A percentile compares a stretch with the other conserved stretches of the same genome.
phyloP scores from a whole-genome alignment of 2,329 filamentous ascomycete species.

The Sclerotinia sclerotiorum region DNA sequence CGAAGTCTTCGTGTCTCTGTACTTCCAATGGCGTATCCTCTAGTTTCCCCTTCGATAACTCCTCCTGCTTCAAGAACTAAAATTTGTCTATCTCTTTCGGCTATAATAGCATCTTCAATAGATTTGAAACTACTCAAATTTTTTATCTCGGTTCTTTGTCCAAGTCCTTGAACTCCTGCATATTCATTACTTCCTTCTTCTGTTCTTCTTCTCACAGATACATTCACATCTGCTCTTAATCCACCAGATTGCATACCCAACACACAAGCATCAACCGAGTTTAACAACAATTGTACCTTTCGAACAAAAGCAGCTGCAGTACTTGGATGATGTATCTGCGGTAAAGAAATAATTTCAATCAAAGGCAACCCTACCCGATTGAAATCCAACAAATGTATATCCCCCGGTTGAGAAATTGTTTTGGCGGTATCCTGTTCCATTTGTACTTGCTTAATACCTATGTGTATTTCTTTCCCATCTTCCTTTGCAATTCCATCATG shows the following conservation, averaged over 20 bases:
- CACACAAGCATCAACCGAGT: conserved; percentile 79
- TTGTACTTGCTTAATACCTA: conserved; percentile 92
- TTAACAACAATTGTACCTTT: conserved; percentile 81
- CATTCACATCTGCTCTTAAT: conserved; percentile 90
- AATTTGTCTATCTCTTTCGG: conserved; percentile 89
- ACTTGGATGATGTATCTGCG: conserved; percentile 81
- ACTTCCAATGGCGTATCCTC: conserved; percentile 86
- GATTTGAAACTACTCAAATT: conserved; percentile 94
- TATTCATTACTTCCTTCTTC: conserved; percentile 48
- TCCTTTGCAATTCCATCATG: conserved; percentile 78
- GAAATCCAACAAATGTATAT: conserved; percentile 81
- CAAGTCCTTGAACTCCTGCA: conserved; percentile 61
- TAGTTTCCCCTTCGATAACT: conserved; percentile 77
- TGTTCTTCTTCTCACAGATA: conserved; percentile 69
- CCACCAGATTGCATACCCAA: conserved; percentile 93
- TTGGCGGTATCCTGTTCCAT: conserved; percentile 98
- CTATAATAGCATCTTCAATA: conserved; percentile 89
- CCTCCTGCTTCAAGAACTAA: conserved; percentile 73
- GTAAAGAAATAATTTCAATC: conserved; percentile 92
- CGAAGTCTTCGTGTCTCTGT: conserved; percentile 78
- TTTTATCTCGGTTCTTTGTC: conserved; percentile 94
- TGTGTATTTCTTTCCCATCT: conserved; percentile 66
- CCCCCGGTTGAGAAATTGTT: conserved; percentile 74
- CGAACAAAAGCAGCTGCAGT: conserved; percentile 86
- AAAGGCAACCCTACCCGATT: conserved; percentile 89